Percentiles rank a stretch among this genome's conserved stretches.
Evolutionary conservation across 1,139 yeast genomes (phyloP).

Genomic region (Saccharomyces hybrid): DNA sequence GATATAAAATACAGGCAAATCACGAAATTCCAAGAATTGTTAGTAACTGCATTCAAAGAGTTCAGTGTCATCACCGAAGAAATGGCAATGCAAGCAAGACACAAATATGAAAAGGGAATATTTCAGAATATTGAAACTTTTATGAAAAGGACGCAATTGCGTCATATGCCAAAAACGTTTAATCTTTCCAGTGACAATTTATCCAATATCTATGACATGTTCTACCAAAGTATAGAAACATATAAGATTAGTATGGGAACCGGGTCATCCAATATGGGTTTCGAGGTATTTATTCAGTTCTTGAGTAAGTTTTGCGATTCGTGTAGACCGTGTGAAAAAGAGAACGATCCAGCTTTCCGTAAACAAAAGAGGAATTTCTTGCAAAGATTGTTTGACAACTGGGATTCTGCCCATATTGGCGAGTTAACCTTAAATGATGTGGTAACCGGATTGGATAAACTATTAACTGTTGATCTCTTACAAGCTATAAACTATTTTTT

Average conservation of each 20-base stretch:
- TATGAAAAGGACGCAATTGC: slow-evolving; percentile 83
- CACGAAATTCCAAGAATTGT: slow-evolving; percentile 80
- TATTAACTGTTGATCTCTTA: slow-evolving; percentile 71
- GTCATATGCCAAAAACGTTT: slow-evolving; percentile 70
- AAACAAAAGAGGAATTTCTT: slow-evolving; percentile 42
- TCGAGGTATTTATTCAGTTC: slow-evolving; percentile 61
- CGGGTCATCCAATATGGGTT: slow-evolving; percentile 68
- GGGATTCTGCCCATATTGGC: slow-evolving; percentile 55
- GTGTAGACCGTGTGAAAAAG: slow-evolving; percentile 41
- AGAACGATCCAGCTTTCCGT: slow-evolving; percentile 33
- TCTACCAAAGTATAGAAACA: slow-evolving; percentile 66
- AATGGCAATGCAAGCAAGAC: slow-evolving; percentile 59
- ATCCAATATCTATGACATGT: slow-evolving; percentile 74
- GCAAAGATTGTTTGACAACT: slow-evolving; percentile 54
- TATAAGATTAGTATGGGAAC: slow-evolving; percentile 60
- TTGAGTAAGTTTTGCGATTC: slow-evolving; percentile 79
- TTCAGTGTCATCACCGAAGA: slow-evolving; percentile 74
- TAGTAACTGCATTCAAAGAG: slow-evolving; percentile 89
- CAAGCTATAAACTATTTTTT: slow-evolving; percentile 72
- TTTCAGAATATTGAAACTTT: slow-evolving; percentile 80
- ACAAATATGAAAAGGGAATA: slow-evolving; percentile 66
- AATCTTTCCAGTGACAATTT: slow-evolving; percentile 53
- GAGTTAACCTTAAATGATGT: slow-evolving; percentile 63
- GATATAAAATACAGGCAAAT: slow-evolving; percentile 58
- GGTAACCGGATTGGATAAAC: slow-evolving; percentile 60